phyloP scores from a whole-genome alignment of 768 basidiomycete species.

The Lactarius quietus region DNA sequence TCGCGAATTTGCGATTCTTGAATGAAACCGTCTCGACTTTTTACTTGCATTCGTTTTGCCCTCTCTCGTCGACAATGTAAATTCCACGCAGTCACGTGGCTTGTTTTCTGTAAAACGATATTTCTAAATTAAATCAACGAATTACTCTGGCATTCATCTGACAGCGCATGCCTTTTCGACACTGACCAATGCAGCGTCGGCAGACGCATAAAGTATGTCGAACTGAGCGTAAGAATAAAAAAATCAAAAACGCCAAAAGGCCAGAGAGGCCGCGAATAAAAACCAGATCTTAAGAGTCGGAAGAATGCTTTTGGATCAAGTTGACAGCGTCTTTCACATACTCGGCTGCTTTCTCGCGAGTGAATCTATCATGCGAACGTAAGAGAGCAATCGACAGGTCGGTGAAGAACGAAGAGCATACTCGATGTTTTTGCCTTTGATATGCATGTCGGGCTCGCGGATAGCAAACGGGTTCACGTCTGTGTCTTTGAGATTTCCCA shows the following conservation, averaged over 20 bases:
- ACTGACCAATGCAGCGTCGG: background rate
- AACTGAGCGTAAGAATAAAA: background rate
- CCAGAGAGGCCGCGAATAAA: background rate
- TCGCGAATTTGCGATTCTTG: too few species aligned
- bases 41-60: too few species aligned
- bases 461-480: slow-evolving; percentile 92
- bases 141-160: too few species aligned
- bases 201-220: background rate
- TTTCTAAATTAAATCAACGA: too few species aligned
- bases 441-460: slow-evolving; percentile 81
- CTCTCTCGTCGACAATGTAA: too few species aligned
- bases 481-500: slow-evolving; percentile 76
- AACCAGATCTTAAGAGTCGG: background rate
- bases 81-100: too few species aligned
- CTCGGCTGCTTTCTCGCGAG: slow-evolving; percentile 16
- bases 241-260: background rate
- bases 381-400: slow-evolving; percentile 14
- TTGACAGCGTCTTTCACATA: slow-evolving; percentile 18
- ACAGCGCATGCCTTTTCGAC: background rate
- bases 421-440: slow-evolving; percentile 75
- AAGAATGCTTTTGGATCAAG: slow-evolving; percentile 13
- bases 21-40: too few species aligned
- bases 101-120: too few species aligned
- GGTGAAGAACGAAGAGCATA: slow-evolving; percentile 31
- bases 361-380: slow-evolving; percentile 11